phyloP scores from a whole-genome alignment of 495 filamentous ascomycete genomes.

The Aspergillus sparsus region DNA sequence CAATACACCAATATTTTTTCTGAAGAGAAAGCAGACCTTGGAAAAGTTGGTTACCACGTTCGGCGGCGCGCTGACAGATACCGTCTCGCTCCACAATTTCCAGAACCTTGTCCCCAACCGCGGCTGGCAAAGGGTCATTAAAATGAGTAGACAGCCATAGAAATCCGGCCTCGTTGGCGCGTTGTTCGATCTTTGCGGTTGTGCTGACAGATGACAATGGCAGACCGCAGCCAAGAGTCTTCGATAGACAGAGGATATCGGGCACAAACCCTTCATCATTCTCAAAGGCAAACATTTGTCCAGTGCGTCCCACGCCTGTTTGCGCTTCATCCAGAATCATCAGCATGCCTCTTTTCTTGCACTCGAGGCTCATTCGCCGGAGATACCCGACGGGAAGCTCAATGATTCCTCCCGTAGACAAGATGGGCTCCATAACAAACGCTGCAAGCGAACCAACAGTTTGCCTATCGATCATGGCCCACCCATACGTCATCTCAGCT shows the following conservation, averaged over 20 bases:
- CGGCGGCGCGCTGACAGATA: constrained; percentile 39
- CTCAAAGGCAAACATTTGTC: constrained; percentile 53
- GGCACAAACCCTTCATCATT: constrained; percentile 50
- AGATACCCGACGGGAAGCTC: constrained; percentile 50
- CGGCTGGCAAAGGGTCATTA: constrained; percentile 56
- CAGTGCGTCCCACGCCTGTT: constrained; percentile 53
- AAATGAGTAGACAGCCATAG: constrained; percentile 44
- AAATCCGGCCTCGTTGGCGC: constrained; percentile 32
- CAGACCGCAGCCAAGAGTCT: constrained; percentile 56
- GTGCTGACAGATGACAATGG: constrained; percentile 54
- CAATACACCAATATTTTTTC: constrained; percentile 53
- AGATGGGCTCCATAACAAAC: constrained; percentile 56
- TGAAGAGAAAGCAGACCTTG: constrained; percentile 44
- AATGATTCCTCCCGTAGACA: constrained; percentile 52
- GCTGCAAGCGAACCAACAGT: constrained; percentile 56
- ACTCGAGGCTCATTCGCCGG: constrained; percentile 43
- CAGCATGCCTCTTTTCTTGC: constrained; percentile 52
- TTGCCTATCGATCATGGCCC: constrained; percentile 53
- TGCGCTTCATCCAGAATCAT: constrained; percentile 59
- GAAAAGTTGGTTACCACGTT: constrained; percentile 43
- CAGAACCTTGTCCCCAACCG: constrained; percentile 57
- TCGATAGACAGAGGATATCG: constrained; percentile 54
- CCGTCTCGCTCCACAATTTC: constrained; percentile 56
- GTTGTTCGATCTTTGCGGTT: constrained; percentile 44
- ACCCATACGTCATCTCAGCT: constrained; percentile 55